A percentile compares a stretch with the other conserved stretches of the same genome.
These are phyloP conservation scores for Paratinospora sagittata DNA, from an alignment of 164 flowering plant species.

Conservation along the genomic window DNA sequence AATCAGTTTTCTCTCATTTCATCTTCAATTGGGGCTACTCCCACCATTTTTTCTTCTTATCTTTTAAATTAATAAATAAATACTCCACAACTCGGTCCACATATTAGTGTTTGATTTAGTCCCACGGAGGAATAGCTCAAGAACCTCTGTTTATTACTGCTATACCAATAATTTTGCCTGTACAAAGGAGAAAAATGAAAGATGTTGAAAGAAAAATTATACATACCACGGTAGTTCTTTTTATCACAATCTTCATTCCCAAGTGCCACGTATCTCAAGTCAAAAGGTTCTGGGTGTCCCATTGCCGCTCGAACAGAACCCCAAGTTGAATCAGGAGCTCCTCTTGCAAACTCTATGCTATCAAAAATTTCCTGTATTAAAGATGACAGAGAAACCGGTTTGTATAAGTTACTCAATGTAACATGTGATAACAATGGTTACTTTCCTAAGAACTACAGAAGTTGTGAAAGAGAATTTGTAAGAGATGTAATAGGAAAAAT, in stretches of 20 bases:
- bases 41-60: background rate
- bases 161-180: background rate
- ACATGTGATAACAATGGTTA: background rate
- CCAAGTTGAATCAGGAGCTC: conserved; percentile 64
- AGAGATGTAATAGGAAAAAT: background rate
- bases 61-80: background rate
- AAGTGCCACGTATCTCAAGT: conserved; percentile 71
- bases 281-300: conserved; percentile 94
- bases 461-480: background rate
- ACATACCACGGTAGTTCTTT: conserved; percentile 58
- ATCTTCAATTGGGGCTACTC: too few species aligned
- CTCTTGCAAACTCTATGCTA: conserved; percentile 89
- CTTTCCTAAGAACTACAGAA: background rate
- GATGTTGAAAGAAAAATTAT: background rate
- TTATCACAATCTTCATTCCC: conserved; percentile 91
- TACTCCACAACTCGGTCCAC: background rate
- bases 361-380: conserved; percentile 72
- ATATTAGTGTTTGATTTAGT: background rate
- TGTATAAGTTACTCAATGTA: background rate
- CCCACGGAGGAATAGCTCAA: background rate
- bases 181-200: background rate
- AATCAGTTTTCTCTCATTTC: too few species aligned
- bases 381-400: background rate
- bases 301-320: conserved; percentile 85
- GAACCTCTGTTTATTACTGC: background rate